Evolutionary conservation across 2,329 filamentous ascomycete genomes (phyloP), one percentile per base, ranked within the genome.

Genomic region (Paraconiothyrium brasiliense): DNA sequence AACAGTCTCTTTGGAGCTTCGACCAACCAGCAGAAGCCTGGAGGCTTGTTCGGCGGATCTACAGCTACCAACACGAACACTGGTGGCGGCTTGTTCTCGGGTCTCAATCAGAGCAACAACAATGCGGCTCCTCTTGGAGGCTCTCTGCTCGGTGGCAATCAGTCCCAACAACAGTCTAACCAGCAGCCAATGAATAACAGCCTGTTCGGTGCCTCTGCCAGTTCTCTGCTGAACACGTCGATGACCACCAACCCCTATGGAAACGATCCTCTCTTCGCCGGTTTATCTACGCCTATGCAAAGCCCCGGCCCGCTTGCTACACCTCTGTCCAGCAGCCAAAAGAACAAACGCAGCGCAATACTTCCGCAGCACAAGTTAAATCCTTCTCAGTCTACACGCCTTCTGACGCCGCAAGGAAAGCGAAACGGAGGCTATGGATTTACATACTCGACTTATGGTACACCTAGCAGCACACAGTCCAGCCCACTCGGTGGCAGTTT

Each of bases 241-340:
- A 81, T 84, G 66, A 80, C 91, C 72, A 93, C 89, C n/a, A 93
- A 92, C 56, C 94, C 96, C 0, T 99, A 97, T 73, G 95, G 95
- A 44, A 93, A 92, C 57, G 88, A 92, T 49, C 92, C 93, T 1
- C 85, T 99, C 22, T 98, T 98, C 78, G 87, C 89, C 35, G 90
- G 89, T 57, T 82, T 97, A 16, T 84, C 84, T 68, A 75, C 89
- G 74, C 80, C 92, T 80, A 81, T 85, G 78, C 77, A 93, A 55
- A 86, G 93, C 71, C 92, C 93, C 3, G 95, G 95, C 2, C 95
- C 96, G 3, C 85, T 99, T 66, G 95, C 94, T 9, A 98, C 94
- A 0, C 95, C 96, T 0, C 84, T 98, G 13, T 91, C 90, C 9
- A 90, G 89, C 66, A 87, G 84, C 58, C 90, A 89, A 78, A 94